phyloP scores from a whole-genome alignment of 2,329 filamentous ascomycete genomes.

The Coniella vitis region DNA sequence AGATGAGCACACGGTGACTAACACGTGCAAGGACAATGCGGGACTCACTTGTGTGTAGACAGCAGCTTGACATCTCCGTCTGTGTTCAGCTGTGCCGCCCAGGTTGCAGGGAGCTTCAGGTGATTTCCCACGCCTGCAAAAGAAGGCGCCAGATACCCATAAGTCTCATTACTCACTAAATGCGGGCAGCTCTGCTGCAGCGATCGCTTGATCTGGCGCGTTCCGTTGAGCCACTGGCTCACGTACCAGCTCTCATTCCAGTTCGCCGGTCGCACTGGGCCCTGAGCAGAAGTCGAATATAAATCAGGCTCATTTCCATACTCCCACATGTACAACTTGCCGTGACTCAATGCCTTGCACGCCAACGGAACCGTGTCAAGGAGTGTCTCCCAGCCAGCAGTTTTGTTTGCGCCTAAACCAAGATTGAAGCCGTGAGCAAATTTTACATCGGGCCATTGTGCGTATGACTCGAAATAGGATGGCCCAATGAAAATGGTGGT shows the following conservation, averaged over 20 bases:
- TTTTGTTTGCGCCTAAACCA: constrained; percentile 43
- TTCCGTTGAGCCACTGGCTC: constrained; percentile 50
- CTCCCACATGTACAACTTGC: constrained; percentile 50
- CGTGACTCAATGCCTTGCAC: constrained; percentile 46
- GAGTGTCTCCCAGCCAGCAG: constrained; percentile 43
- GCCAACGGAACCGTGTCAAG: constrained; percentile 48
- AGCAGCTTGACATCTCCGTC: constrained; percentile 45
- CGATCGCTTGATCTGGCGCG: constrained; percentile 37
- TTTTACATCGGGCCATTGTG: constrained; percentile 46
- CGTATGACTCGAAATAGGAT: constrained; percentile 57
- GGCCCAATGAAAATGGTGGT: constrained; percentile 54
- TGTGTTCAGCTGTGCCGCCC: constrained; percentile 44
- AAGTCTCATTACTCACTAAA: constrained; percentile 31
- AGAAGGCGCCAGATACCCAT: constrained; percentile 50
- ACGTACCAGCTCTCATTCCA: constrained; percentile 53
- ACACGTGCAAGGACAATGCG: no score
- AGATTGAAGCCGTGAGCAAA: constrained; percentile 59
- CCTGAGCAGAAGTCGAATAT: constrained; percentile 45
- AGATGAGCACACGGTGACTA: no score
- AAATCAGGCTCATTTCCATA: constrained; percentile 61
- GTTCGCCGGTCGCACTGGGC: constrained; percentile 38
- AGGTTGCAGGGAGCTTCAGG: constrained; percentile 43
- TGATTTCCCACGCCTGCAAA: constrained; percentile 47
- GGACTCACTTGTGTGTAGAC: constrained; percentile 51
- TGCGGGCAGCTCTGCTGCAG: constrained; percentile 45